phyloP scores from a whole-genome alignment of 352 stramenopile species.

The Phytophthora agathidicida region DNA sequence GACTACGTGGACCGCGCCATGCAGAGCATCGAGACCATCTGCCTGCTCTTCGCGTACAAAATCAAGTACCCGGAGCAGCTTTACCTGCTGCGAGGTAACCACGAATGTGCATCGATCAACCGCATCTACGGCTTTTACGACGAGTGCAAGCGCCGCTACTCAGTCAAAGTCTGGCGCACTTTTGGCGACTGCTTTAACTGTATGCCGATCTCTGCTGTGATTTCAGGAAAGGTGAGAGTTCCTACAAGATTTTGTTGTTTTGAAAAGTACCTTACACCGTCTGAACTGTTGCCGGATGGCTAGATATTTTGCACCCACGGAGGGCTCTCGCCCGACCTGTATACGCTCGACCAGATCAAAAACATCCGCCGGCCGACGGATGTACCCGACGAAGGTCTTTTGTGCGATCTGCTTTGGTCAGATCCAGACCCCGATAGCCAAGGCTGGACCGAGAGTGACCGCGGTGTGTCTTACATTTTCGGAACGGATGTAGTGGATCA shows the following conservation, averaged over 20 bases:
- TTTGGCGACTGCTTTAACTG: constrained; percentile 99
- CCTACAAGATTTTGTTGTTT: background rate
- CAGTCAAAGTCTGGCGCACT: constrained; percentile 93
- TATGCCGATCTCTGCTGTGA: constrained; percentile 95
- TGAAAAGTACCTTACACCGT: background rate
- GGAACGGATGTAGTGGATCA: constrained; percentile 97
- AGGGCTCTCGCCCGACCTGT: constrained; percentile 93
- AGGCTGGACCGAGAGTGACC: constrained; percentile 97
- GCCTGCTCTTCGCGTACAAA: constrained; percentile 98
- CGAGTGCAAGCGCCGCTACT: constrained; percentile 96
- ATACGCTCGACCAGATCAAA: constrained; percentile 97
- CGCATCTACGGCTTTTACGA: constrained; percentile 99
- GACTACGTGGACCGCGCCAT: constrained; percentile 97
- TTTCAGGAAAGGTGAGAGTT: constrained; percentile 91
- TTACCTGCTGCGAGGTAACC: constrained; percentile 98
- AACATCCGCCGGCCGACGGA: constrained; percentile 86
- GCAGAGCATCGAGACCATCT: constrained; percentile 98
- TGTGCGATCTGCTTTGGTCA: constrained; percentile 90
- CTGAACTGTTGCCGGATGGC: background rate
- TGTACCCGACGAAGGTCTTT: constrained; percentile 83
- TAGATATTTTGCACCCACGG: constrained; percentile 99
- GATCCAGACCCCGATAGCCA: constrained; percentile 87
- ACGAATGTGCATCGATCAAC: constrained; percentile 99
- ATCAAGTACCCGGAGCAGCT: constrained; percentile 99
- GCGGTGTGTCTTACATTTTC: constrained; percentile 99